Conservation (phyloP, 805 yeast species). For the Kodamaea nitidulidarum region DNA sequence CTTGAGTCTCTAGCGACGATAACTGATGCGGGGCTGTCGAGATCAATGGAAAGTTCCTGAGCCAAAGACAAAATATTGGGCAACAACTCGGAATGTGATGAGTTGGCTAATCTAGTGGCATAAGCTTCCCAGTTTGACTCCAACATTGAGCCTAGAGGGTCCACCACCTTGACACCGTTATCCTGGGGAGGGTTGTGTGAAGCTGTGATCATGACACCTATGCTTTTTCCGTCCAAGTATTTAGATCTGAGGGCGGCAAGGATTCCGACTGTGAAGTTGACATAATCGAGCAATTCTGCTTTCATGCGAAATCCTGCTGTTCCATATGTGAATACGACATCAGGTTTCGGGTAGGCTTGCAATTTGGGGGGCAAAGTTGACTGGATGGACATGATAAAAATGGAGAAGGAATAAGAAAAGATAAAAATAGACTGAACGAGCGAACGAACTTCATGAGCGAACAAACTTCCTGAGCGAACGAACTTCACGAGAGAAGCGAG, state of each 20-base stretch:
- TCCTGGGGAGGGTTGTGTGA: slow-evolving; percentile 83
- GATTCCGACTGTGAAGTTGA: slow-evolving; percentile 70
- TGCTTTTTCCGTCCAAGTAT: slow-evolving; percentile 56
- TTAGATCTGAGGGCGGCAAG: slow-evolving; percentile 82
- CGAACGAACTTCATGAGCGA: too few species aligned
- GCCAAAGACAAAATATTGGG: slow-evolving; percentile 36
- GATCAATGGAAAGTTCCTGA: slow-evolving; percentile 43
- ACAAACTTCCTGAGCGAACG: too few species aligned
- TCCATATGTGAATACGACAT: slow-evolving; percentile 62
- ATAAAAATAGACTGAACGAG: neutral
- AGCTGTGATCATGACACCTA: slow-evolving; percentile 97
- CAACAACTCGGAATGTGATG: slow-evolving; percentile 44
- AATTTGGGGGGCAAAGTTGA: slow-evolving; percentile 1
- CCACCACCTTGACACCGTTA: slow-evolving; percentile 64
- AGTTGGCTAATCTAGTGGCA: slow-evolving; percentile 80
- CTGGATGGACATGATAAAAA: neutral
- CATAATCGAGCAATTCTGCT: slow-evolving; percentile 68
- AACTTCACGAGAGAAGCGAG: too few species aligned
- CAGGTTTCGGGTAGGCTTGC: slow-evolving; percentile 43
- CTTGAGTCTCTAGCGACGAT: slow-evolving; percentile 86
- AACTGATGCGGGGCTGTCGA: slow-evolving; percentile 41
- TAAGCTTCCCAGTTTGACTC: slow-evolving; percentile 76
- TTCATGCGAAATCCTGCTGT: slow-evolving; percentile 93
- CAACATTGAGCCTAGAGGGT: slow-evolving; percentile 89
- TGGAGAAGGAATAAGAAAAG: neutral